Base-by-base conservation (phyloP, 2,329 filamentous ascomycete genomes). In the Cryphonectria carpinicola region DNA sequence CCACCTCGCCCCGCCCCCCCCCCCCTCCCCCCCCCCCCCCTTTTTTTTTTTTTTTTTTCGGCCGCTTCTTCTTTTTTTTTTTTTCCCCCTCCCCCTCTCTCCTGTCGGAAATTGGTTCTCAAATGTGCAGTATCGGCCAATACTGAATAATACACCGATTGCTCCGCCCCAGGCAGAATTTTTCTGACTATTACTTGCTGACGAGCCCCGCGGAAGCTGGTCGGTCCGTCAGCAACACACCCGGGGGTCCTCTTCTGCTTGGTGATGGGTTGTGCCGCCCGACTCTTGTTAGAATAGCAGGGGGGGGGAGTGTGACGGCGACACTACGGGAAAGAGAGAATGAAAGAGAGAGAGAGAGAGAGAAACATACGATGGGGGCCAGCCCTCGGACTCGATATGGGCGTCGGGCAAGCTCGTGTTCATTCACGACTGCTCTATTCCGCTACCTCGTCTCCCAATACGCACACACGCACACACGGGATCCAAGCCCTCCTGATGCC, bases 131-230 rank as follows among this genome's bases (percentile, higher is more conserved):
- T 19, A 3, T 32, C 25, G 13, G 25, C 35, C 14, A 14, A 32
- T 17, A 56, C 11, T 28, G 14, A 17, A 32, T 28, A 58, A 32
- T 28, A 8, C 6, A 13, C 25, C 54, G 54, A 28, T 56, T 65
- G 46, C 64, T 54, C 46, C 46, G 64, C 64, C 64, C 46, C 64
- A 54, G 64, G 43, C 64, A 65, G 64, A 39, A 46, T 65, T 17
- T 19, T 19, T 22, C 22, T 35, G 43, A 49, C 22, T 49, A 49
- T 49, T 28, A 8, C 43, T 22, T 35, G 43, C 64, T 65, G 46
- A 65, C 43, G 13, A 32, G 22, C 13, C 22, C 11, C 25, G 37
- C 32, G 17, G 19, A 49, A 49, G 46, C 8, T 11, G 22, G 46
- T 49, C 46, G 19, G 46, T 49, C 46, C 6, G 10, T n/a, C 46